Evolutionary conservation across 75 land plant species (phyloP).

Genomic region (Pseudotsuga menziesii): DNA sequence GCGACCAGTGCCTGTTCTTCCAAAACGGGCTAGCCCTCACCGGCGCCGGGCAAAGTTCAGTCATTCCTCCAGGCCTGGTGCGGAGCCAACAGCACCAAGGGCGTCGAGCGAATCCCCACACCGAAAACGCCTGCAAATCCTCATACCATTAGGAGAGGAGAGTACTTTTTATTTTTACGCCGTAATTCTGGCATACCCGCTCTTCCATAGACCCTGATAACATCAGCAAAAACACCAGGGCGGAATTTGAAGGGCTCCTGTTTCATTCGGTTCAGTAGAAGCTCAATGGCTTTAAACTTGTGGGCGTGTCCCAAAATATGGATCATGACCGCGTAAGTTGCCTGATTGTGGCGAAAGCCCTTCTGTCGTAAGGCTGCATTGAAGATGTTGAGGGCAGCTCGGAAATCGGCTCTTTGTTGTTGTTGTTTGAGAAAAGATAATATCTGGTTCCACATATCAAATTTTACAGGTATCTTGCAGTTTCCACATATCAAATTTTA

Average conservation of each 20-base stretch:
- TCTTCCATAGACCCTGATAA: background rate
- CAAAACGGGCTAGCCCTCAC: no score
- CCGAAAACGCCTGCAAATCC: no score
- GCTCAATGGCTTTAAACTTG: background rate
- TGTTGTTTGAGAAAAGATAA: background rate
- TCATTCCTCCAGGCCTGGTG: no score
- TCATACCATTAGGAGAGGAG: no score
- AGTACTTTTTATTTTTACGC: no score
- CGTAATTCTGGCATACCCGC: background rate
- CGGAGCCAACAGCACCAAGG: no score
- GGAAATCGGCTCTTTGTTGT: background rate
- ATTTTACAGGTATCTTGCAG: no score
- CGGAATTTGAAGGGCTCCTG: background rate
- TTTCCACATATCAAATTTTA: no score
- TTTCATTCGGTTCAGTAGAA: background rate
- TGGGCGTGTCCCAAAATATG: background rate
- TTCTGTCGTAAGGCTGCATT: background rate
- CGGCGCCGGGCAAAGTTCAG: no score
- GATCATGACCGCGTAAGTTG: background rate
- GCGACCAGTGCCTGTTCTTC: no score
- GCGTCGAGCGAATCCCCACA: no score
- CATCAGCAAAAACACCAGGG: background rate
- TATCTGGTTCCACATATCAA: no score
- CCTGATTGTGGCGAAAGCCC: background rate
- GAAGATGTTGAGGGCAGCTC: background rate